Evolutionary conservation across 1,284 basidiomycete genomes (phyloP).

Genomic region (Dichomitus squalens): DNA sequence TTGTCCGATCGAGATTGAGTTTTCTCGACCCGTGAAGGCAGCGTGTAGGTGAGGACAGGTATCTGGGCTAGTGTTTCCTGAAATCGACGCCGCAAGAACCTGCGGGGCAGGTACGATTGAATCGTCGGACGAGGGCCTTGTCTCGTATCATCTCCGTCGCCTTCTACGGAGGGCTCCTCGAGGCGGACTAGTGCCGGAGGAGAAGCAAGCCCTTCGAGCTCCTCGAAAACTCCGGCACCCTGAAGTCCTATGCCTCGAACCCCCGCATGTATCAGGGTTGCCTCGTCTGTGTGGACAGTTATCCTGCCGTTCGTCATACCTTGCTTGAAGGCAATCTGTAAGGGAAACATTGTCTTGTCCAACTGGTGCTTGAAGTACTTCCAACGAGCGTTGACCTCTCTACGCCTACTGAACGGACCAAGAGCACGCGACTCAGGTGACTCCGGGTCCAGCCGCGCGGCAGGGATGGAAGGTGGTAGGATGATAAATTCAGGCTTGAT

Average conservation of each 20-base stretch:
- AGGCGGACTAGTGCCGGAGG: slow-evolving; percentile 17
- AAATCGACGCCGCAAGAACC: slow-evolving; percentile 72
- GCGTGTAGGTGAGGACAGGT: slow-evolving; percentile 52
- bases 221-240: slow-evolving; percentile 45
- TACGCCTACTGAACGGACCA: slow-evolving; percentile 69
- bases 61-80: slow-evolving; percentile 56
- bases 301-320: slow-evolving; percentile 2
- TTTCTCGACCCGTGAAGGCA: neutral
- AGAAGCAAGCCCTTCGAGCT: slow-evolving; percentile 51
- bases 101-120: slow-evolving; percentile 18
- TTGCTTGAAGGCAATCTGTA: slow-evolving; percentile 43
- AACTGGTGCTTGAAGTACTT: slow-evolving; percentile 60
- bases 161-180: slow-evolving; percentile 15
- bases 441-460: slow-evolving; percentile 49
- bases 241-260: slow-evolving; percentile 47
- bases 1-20: neutral
- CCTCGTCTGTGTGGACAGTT: slow-evolving; percentile 8
- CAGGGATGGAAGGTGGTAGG: slow-evolving; percentile 57
- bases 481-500: slow-evolving; percentile 42
- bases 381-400: slow-evolving; percentile 74
- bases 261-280: slow-evolving; percentile 27
- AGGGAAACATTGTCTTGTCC: slow-evolving; percentile 59
- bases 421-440: slow-evolving; percentile 62
- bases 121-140: slow-evolving; percentile 10
- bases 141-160: slow-evolving; percentile 16